These are phyloP conservation scores for Coprinopsis strossmayeri DNA, from an alignment of 768 basidiomycete genomes.

Conservation along the genomic window DNA sequence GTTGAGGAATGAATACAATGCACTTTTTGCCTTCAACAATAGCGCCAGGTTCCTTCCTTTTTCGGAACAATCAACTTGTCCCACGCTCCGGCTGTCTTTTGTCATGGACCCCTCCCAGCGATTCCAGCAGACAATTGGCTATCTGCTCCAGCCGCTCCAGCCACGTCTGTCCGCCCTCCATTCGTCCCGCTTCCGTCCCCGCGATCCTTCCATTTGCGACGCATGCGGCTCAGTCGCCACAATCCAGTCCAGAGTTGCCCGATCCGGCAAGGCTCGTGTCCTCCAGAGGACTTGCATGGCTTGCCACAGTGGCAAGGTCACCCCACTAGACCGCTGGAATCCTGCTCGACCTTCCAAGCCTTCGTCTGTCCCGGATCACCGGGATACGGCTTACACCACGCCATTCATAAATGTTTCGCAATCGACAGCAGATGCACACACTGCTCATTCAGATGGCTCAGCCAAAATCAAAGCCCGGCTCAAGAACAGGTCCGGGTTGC, in stretches of 20 bases:
- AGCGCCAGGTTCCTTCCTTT: slow-evolving; percentile 10
- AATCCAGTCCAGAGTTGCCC: slow-evolving; percentile 11
- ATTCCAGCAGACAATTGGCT: slow-evolving; percentile 44
- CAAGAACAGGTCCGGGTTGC: slow-evolving; percentile 54
- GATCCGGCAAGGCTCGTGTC: slow-evolving; percentile 10
- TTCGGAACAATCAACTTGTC: slow-evolving; percentile 3
- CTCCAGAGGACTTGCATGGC: slow-evolving; percentile 23
- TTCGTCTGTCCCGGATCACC: background rate
- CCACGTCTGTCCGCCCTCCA: slow-evolving; percentile 61
- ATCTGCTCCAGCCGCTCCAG: slow-evolving; percentile 42
- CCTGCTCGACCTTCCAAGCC: background rate
- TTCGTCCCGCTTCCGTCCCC: slow-evolving; percentile 29
- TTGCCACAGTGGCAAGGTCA: slow-evolving; percentile 22
- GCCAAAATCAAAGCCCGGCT: slow-evolving; percentile 27
- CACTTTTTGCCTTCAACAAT: slow-evolving; percentile 12
- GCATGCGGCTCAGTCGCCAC: slow-evolving; percentile 48
- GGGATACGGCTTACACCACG: background rate
- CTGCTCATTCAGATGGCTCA: too few relatives aligned
- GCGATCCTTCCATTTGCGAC: slow-evolving; percentile 12
- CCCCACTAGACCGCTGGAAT: slow-evolving; percentile 13
- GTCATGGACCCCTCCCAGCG: slow-evolving; percentile 29
- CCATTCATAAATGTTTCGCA: too few relatives aligned
- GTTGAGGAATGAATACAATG: slow-evolving; percentile 12
- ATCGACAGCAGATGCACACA: too few relatives aligned
- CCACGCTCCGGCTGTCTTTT: slow-evolving; percentile 1